Conservation (phyloP, 192 early-diverging fungal species). For the Coemansia biformis region DNA sequence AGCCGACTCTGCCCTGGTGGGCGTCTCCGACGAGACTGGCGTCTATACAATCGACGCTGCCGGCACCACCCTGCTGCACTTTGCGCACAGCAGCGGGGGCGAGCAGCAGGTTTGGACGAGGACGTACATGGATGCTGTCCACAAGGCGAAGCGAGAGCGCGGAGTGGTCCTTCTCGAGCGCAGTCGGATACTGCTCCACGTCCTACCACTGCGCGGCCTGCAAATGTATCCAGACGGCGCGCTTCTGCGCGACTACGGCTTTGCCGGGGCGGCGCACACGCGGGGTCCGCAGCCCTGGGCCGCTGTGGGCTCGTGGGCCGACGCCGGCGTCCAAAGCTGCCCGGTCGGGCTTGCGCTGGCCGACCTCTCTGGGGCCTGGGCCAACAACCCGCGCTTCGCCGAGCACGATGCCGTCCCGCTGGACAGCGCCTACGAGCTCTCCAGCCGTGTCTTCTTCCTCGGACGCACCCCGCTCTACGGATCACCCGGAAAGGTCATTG, state of each 20-base stretch:
- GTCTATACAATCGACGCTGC: conserved; percentile 43
- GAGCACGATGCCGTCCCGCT: conserved; percentile 67
- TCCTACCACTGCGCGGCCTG: conserved; percentile 41
- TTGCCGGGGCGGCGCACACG: not conserved
- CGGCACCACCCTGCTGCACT: conserved; percentile 11
- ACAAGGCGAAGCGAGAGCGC: conserved; percentile 19
- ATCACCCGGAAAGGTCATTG: conserved; percentile 60
- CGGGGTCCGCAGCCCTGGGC: conserved; percentile 21
- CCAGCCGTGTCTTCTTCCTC: conserved; percentile 75
- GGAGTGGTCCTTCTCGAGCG: conserved; percentile 14
- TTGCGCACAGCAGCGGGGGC: conserved; percentile 8
- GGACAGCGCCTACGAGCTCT: conserved; percentile 65
- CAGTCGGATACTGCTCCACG: conserved; percentile 30
- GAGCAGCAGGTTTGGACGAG: conserved; percentile 26
- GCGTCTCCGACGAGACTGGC: conserved; percentile 64
- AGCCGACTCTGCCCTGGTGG: conserved; percentile 68
- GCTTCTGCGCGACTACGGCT: conserved; percentile 43
- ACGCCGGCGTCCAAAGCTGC: conserved; percentile 21
- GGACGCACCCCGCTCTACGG: conserved; percentile 68
- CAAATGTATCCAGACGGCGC: conserved; percentile 37
- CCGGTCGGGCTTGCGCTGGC: conserved; percentile 43
- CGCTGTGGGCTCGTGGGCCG: conserved; percentile 11
- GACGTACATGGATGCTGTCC: conserved; percentile 24
- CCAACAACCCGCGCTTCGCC: conserved; percentile 61
- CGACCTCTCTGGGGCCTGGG: conserved; percentile 44